These are phyloP conservation scores for Fusarium pseudoanthophilum DNA, from an alignment of 2,329 filamentous ascomycete species.

Conservation along the genomic window DNA sequence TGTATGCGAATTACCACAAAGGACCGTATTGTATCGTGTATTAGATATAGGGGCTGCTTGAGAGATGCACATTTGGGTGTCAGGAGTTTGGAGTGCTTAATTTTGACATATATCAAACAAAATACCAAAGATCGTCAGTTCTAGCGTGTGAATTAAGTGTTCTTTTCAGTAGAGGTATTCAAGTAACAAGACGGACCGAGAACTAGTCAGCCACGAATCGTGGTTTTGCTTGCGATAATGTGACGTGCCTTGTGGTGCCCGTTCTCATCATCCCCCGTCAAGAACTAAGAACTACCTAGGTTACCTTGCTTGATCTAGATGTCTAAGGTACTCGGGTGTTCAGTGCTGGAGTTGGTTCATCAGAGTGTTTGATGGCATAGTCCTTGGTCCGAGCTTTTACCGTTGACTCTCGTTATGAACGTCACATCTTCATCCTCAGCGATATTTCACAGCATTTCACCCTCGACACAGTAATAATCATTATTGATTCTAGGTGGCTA, in stretches of 20 bases:
- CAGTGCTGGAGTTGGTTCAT: not conserved
- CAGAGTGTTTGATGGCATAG: not conserved
- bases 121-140: not conserved
- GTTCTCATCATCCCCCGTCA: not conserved
- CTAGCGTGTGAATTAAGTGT: not conserved
- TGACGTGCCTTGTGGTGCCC: not conserved
- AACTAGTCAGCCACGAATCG: not conserved
- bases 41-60: constrained; percentile 24
- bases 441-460: not conserved
- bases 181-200: not conserved
- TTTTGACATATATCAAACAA: constrained; percentile 13
- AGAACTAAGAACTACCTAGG: not conserved
- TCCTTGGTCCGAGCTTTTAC: constrained; percentile 30
- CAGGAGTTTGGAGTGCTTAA: constrained; percentile 22
- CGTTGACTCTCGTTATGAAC: constrained; percentile 15
- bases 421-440: constrained; percentile 7
- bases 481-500: not conserved
- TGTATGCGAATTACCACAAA: constrained; percentile 33
- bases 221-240: not conserved
- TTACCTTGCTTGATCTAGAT: not conserved
- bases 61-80: constrained; percentile 42
- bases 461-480: not conserved
- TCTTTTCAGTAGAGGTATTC: not conserved
- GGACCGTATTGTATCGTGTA: constrained; percentile 31
- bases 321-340: not conserved